Percentiles rank a stretch among this genome's conserved stretches.
phyloP scores from a whole-genome alignment of 2,329 filamentous ascomycete species.

The Aspergillus floridensis region DNA sequence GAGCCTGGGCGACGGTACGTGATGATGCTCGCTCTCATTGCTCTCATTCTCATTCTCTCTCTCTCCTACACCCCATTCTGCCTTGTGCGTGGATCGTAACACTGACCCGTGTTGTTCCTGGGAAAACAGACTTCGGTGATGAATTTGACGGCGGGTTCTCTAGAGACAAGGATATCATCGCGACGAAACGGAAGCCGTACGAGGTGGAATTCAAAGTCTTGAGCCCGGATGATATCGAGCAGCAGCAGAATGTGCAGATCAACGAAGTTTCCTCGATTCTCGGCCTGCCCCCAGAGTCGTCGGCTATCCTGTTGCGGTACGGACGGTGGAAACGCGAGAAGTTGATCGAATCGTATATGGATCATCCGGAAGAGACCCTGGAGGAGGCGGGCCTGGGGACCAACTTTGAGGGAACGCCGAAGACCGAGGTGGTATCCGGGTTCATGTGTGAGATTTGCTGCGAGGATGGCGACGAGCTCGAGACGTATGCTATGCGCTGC shows the following conservation, averaged over 20 bases:
- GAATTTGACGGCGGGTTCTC: slow-evolving; percentile 61
- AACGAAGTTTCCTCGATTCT: slow-evolving; percentile 89
- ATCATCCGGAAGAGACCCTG: slow-evolving; percentile 72
- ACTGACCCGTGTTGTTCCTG: neutral
- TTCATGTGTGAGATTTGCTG: slow-evolving; percentile 97
- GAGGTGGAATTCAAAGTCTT: slow-evolving; percentile 83
- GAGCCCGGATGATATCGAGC: slow-evolving; percentile 75
- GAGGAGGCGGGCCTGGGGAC: slow-evolving; percentile 80
- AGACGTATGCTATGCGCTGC: slow-evolving; percentile 93
- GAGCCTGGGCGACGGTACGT: slow-evolving; percentile 43
- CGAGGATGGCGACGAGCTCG: slow-evolving; percentile 73
- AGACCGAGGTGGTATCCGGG: slow-evolving; percentile 67
- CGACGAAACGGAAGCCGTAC: slow-evolving; percentile 71
- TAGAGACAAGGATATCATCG: slow-evolving; percentile 68
- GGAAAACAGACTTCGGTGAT: slow-evolving; percentile 53
- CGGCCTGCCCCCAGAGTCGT: slow-evolving; percentile 82
- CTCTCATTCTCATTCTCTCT: neutral
- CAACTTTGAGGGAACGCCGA: slow-evolving; percentile 60
- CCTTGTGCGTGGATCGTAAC: neutral
- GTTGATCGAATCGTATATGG: slow-evolving; percentile 95
- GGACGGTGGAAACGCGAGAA: slow-evolving; percentile 96
- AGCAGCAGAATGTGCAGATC: slow-evolving; percentile 80
- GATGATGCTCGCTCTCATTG: neutral
- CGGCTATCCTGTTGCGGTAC: slow-evolving; percentile 83
- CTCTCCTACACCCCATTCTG: neutral